Evolutionary conservation across 2,329 filamentous ascomycete genomes (phyloP), one percentile per base, ranked within the genome.

Genomic region (Ophiostoma sp.): DNA sequence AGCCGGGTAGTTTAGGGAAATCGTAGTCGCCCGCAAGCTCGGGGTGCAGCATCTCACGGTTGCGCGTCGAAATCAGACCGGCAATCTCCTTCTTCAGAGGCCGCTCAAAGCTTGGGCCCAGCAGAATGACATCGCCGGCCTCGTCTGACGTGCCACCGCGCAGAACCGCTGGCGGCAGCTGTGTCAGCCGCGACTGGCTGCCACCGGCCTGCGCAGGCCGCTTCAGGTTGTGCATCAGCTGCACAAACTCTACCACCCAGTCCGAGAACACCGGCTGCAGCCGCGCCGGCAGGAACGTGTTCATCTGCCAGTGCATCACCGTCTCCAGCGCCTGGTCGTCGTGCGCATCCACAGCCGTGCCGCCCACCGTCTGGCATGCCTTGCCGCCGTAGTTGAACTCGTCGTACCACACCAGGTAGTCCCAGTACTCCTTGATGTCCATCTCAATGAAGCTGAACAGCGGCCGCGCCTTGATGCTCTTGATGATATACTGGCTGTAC

Each of bases 331-430:
- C 45, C 68, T 70, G 68, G 38, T 70, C 67, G 9, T 38, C 42
- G 27, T 49, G 69, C 40, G 36, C 58, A n/a, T 49, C 52, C 8
- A 55, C 49, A 6, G 49, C 49, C n/a, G 49, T 18, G 87, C 4
- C 85, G 82, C 90, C 83, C 3, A 97, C 91, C 74, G 95, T 87
- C 65, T 89, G 87, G 73, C 92, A 97, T 4, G 91, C 95, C 75
- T 96, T 96, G 70, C 95, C 95, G 68, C 95, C 96, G 75, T 98
- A 98, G 81, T 99, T 99, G 83, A 94, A 97, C 78, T 97, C 92
- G 74, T 99, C 95, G 73, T 98, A 98, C 95, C 95, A 99, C 4
- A 97, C 88, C 0, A 99, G 87, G 75, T 97, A 98, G 77, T 99
- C 95, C 95, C 95, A 99, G 78, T 97, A 99, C 76, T 99, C 95